Percentiles rank a stretch among this genome's conserved stretches.
Conservation (phyloP, 768 basidiomycete genomes). For the Amylocystis lapponica region DNA sequence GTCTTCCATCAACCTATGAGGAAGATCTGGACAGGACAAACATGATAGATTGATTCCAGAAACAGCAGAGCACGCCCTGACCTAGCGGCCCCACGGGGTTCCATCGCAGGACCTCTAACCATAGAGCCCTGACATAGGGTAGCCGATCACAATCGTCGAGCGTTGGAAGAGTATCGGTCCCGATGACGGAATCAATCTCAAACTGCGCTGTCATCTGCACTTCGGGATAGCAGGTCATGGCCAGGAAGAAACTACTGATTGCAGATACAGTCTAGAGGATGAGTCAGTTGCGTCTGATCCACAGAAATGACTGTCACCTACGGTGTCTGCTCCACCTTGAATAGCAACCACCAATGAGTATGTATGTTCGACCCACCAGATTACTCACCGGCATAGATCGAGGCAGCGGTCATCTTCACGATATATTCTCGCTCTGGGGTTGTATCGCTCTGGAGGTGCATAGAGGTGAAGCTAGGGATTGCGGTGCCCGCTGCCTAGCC, state of each 20-base stretch:
- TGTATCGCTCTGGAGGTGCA: conserved; percentile 29
- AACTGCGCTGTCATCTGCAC: conserved; percentile 24
- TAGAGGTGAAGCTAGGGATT: conserved; percentile 14
- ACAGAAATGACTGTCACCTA: background rate
- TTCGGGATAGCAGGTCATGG: conserved; percentile 26
- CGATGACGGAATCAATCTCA: conserved; percentile 27
- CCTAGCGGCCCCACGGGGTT: conserved; percentile 23
- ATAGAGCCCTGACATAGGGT: conserved; percentile 22
- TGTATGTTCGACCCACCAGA: background rate
- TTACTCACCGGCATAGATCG: conserved; percentile 6
- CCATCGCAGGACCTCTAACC: conserved; percentile 24
- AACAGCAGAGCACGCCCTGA: background rate
- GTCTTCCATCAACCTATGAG: conserved; percentile 20
- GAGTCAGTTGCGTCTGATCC: no score
- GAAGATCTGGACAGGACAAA: conserved; percentile 7
- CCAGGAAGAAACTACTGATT: conserved; percentile 25
- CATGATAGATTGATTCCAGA: background rate
- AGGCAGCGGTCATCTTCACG: conserved; percentile 50
- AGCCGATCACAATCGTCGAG: conserved; percentile 18
- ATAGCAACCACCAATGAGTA: background rate
- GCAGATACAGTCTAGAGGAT: conserved; percentile 21
- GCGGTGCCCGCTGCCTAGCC: conserved; percentile 15
- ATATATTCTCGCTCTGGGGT: conserved; percentile 51
- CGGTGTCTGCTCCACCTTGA: conserved; percentile 11
- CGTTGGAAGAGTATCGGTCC: conserved; percentile 21